Evolutionary conservation across 73 alveolate genomes (phyloP).

Genomic region (Symbiodinium pilosum): DNA sequence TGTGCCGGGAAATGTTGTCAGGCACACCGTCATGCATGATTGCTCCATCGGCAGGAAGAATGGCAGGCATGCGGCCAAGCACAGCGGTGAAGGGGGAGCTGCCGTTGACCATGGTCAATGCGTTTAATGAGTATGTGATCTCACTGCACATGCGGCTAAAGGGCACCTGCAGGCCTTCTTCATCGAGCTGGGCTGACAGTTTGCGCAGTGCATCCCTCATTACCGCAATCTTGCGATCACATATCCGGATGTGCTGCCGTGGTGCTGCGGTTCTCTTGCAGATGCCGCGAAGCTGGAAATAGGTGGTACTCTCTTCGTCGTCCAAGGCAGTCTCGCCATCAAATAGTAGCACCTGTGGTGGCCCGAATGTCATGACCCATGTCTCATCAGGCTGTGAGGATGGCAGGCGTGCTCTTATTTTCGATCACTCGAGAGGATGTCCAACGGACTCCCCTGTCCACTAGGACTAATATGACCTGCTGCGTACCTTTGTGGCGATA

Average conservation of each 20-base stretch:
- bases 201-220: constrained; percentile 3
- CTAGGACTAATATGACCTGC: not conserved
- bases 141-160: not conserved
- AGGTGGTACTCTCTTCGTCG: not conserved
- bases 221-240: not conserved
- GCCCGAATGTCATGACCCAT: constrained; percentile 15
- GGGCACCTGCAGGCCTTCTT: not conserved
- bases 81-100: constrained; percentile 31
- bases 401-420: not conserved
- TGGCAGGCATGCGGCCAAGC: not conserved
- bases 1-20: not conserved
- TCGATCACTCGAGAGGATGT: not conserved
- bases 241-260: constrained; percentile 24
- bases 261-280: not conserved
- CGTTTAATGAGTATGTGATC: not conserved
- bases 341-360: not conserved
- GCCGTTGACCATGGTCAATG: not conserved
- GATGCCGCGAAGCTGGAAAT: constrained; percentile 22
- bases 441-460: constrained; percentile 25
- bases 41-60: not conserved
- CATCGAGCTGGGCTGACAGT: not conserved
- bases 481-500: not conserved
- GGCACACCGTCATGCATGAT: not conserved
- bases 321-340: constrained; percentile 4
- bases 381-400: not conserved